Base-by-base conservation (phyloP, 768 basidiomycete genomes). In the Sistotremastrum suecicum region DNA sequence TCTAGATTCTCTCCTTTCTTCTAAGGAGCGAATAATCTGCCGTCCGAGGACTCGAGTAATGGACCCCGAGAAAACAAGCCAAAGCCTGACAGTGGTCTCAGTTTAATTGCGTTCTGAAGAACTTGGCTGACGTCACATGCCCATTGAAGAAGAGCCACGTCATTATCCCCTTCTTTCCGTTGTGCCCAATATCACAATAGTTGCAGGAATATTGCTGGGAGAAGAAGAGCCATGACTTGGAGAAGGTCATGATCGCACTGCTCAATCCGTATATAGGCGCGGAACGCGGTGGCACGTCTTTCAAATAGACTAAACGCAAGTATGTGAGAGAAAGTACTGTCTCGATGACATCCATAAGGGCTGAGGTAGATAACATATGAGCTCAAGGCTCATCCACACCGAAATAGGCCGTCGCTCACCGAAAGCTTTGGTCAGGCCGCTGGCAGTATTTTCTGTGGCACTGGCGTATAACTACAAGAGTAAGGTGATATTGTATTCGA, bases 351-450 rank as follows among this genome's bases (percentile, higher is more conserved):
- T 90, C 92, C 53, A 92, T 56, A 7, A 82, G 53, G 9, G 88
- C 89, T 91, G 55, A 32, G 35, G 42, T 43, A 47, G 34, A 39
- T 34, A 6, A 45, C 34, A 12, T 12, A 31, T 12, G 34, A 11
- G 10, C n/a, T n/a, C 41, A 42, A 28, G 31, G n/a, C n/a, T n/a
- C n/a, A n/a, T n/a, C n/a, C n/a, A n/a, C n/a, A n/a, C n/a, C n/a
- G n/a, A n/a, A 35, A 4, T 7, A 11, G 43, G 11, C 34, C 34
- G 41, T 31, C n/a, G 54, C 75, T 50, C 53, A 86, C 87, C 70
- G 64, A 91, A 87, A 10, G 89, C 89, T 52, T 76, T 85, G n/a
- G 88, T 78, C 61, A 92, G 92, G 0, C 90, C 90, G 45, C 80
- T 71, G 33, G 76, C 74, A 0, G 67, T 61, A 50, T 77, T 62